phyloP scores from a whole-genome alignment of 768 basidiomycete species.

The Termitomyces sp. region DNA sequence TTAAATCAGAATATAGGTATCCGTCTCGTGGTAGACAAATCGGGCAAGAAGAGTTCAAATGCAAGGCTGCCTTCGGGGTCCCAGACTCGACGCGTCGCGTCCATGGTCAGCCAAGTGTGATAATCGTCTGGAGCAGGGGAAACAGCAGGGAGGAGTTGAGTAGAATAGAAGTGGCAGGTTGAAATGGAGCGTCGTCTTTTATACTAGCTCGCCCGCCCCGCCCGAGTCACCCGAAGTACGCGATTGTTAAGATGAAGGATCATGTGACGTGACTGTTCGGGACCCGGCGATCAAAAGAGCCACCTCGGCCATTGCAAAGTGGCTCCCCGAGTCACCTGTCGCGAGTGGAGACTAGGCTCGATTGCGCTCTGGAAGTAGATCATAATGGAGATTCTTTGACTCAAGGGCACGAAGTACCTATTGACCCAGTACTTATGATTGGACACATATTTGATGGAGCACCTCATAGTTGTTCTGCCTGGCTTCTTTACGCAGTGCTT shows the following conservation, averaged over 20 bases:
- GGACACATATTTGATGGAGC: too few species aligned
- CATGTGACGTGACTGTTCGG: slow-evolving; percentile 17
- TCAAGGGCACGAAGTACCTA: neutral
- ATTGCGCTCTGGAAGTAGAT: neutral
- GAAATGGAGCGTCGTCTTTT: neutral
- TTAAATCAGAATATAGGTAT: neutral
- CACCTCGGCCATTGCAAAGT: too few species aligned
- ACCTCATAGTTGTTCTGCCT: too few species aligned
- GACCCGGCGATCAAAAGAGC: neutral
- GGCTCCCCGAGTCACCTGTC: too few species aligned
- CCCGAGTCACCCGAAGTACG: slow-evolving; percentile 9
- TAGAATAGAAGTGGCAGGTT: neutral
- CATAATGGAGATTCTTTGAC: neutral
- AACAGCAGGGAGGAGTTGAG: neutral
- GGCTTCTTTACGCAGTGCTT: too few species aligned
- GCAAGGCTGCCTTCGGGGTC: neutral
- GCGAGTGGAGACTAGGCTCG: too few species aligned
- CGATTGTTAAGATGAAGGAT: neutral
- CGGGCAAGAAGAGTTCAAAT: neutral
- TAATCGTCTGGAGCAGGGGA: neutral
- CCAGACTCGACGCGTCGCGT: neutral
- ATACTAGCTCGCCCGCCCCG: neutral
- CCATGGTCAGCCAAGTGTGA: neutral
- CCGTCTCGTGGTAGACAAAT: too few species aligned
- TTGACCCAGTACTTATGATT: neutral